These are phyloP conservation scores for Pyricularia sp. DNA, from an alignment of 2,329 filamentous ascomycete genomes.

Conservation along the genomic window DNA sequence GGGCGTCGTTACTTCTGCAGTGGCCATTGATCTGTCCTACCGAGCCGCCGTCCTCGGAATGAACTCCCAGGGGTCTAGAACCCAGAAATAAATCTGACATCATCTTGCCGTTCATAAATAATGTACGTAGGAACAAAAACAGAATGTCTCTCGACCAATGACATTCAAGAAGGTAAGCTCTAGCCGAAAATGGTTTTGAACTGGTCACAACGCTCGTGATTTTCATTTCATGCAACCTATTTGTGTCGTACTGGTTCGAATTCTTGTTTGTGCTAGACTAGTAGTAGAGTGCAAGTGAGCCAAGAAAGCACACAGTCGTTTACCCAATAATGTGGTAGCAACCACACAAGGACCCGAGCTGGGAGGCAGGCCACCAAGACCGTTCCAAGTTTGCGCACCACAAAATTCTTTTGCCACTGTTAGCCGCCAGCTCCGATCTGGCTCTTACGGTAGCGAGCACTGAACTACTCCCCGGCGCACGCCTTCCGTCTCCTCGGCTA, in stretches of 20 bases:
- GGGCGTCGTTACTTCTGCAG: not conserved
- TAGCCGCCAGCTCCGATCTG: not conserved
- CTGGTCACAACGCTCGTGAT: not conserved
- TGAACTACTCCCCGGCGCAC: constrained; percentile 52
- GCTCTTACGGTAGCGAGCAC: constrained; percentile 27
- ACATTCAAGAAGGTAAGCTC: not conserved
- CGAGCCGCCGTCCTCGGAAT: not conserved
- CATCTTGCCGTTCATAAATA: not conserved
- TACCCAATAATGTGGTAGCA: not conserved
- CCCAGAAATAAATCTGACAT: not conserved
- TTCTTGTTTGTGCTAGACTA: too few relatives aligned
- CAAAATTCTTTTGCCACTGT: not conserved
- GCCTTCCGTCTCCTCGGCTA: constrained; percentile 51
- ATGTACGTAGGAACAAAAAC: not conserved
- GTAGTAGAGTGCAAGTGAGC: not conserved
- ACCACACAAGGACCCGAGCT: not conserved
- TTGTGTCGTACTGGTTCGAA: not conserved
- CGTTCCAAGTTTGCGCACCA: not conserved
- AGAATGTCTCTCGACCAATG: not conserved
- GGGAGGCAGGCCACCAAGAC: not conserved
- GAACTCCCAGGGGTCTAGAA: not conserved
- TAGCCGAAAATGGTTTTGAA: not conserved
- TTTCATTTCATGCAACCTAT: not conserved
- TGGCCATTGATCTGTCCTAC: not conserved
- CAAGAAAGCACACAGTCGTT: not conserved